These are phyloP conservation scores for Fragaria vesca DNA, from an alignment of 306 rosid genomes.

Conservation along the genomic window DNA sequence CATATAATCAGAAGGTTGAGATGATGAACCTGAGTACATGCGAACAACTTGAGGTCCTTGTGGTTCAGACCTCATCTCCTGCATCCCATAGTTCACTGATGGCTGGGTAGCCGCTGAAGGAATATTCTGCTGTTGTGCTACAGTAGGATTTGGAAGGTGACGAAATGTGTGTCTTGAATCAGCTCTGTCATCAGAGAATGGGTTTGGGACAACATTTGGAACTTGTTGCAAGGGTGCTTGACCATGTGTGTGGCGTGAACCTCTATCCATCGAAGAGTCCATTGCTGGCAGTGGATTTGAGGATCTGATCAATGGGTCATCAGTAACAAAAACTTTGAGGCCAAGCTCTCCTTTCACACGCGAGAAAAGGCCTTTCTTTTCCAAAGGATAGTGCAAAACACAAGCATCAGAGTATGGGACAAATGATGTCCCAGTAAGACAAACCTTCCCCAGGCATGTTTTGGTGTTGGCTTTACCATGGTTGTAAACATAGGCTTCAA, in stretches of 20 bases:
- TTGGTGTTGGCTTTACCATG: constrained; percentile 42
- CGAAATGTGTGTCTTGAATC: constrained; percentile 55
- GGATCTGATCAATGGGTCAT: constrained; percentile 61
- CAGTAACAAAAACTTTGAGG: constrained; percentile 74
- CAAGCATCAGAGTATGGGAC: constrained; percentile 80
- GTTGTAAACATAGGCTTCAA: constrained; percentile 62
- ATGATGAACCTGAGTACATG: constrained; percentile 43
- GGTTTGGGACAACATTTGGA: constrained; percentile 33
- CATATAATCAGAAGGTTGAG: constrained; percentile 46
- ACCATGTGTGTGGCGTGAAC: constrained; percentile 28
- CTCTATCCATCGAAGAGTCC: constrained; percentile 37
- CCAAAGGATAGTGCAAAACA: constrained; percentile 82
- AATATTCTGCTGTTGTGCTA: constrained; percentile 31
- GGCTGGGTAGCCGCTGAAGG: constrained; percentile 36
- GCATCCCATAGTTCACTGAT: constrained; percentile 39
- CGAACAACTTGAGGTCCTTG: constrained; percentile 40
- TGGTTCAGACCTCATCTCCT: constrained; percentile 60
- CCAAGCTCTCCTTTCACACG: constrained; percentile 87
- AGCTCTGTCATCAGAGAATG: constrained; percentile 42
- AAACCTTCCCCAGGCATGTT: constrained; percentile 59
- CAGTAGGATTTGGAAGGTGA: constrained; percentile 47
- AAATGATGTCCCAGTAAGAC: constrained; percentile 79
- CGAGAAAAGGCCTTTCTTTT: constrained; percentile 54
- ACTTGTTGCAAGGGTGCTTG: constrained; percentile 33
- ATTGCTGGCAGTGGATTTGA: constrained; percentile 75